phyloP scores from a whole-genome alignment of 2,329 filamentous ascomycete species.

The Colletotrichum australisinense region DNA sequence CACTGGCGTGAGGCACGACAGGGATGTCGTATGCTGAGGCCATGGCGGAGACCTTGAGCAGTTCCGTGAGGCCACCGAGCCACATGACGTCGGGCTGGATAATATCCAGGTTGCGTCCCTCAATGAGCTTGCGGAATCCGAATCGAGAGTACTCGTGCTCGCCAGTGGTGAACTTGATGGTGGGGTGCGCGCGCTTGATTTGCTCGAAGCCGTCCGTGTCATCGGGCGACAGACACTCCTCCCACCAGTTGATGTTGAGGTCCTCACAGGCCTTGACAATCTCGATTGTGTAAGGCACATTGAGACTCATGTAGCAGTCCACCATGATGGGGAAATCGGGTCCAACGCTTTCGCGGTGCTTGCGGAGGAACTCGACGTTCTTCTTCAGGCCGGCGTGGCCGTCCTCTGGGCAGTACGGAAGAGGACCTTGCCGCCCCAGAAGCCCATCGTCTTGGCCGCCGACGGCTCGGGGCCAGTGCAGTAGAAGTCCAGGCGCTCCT shows the following conservation, averaged over 20 bases:
- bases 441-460: conserved; percentile 86
- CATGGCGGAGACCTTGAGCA: conserved; percentile 89
- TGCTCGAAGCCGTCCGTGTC: conserved; percentile 91
- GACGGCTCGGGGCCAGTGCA: conserved; percentile 90
- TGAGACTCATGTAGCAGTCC: conserved; percentile 97
- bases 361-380: conserved; percentile 89
- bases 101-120: conserved; percentile 92
- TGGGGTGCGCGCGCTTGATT: conserved; percentile 91
- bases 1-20: conserved; percentile 93
- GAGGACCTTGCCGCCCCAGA: conserved; percentile 89
- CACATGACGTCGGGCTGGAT: conserved; percentile 98
- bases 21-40: conserved; percentile 94
- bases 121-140: conserved; percentile 93
- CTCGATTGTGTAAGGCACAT: conserved; percentile 92
- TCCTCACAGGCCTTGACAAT: conserved; percentile 85
- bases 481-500: conserved; percentile 88
- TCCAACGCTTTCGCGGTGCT: conserved; percentile 86
- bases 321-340: conserved; percentile 94
- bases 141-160: conserved; percentile 97
- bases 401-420: conserved; percentile 91
- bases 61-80: conserved; percentile 92
- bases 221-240: conserved; percentile 91
- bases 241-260: conserved; percentile 96
- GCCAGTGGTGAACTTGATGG: conserved; percentile 93
- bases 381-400: conserved; percentile 84